Conservation (phyloP, 257 asterid genomes). For the Primulina eburnea region DNA sequence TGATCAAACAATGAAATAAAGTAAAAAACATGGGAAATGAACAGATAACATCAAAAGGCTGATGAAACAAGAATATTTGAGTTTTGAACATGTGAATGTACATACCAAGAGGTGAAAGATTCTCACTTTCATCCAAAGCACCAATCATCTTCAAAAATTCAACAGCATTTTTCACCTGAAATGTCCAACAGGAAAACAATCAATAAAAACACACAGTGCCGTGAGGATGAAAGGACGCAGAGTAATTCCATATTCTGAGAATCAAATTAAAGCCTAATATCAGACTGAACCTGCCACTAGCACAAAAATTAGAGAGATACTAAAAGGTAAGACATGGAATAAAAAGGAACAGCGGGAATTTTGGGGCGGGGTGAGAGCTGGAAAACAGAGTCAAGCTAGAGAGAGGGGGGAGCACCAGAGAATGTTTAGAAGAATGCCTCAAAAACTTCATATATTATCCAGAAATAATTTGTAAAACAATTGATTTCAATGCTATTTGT, state of each 20-base stretch:
- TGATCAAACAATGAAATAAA: slow-evolving; percentile 35
- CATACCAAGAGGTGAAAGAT: slow-evolving; percentile 91
- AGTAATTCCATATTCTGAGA: slow-evolving; percentile 14
- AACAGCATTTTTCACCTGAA: slow-evolving; percentile 97
- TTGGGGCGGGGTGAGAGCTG: not conserved
- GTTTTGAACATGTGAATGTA: slow-evolving; percentile 16
- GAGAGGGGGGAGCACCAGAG: not conserved
- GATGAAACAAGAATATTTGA: slow-evolving; percentile 14
- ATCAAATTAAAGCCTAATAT: slow-evolving; percentile 1
- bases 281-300: not conserved
- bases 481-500: not conserved
- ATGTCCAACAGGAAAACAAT: slow-evolving; percentile 7
- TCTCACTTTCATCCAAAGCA: slow-evolving; percentile 89
- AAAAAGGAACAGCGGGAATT: not conserved
- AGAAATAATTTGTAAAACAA: not conserved
- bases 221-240: slow-evolving; percentile 20
- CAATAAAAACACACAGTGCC: slow-evolving; percentile 13
- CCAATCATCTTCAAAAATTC: slow-evolving; percentile 95
- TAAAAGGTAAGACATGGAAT: not conserved
- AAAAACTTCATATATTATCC: not conserved
- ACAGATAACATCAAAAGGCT: slow-evolving; percentile 11
- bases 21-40: slow-evolving; percentile 14
- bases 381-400: not conserved
- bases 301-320: not conserved
- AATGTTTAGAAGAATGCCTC: not conserved